Base-by-base conservation (phyloP, 768 basidiomycete species). In the Tephrocybe sp. region DNA sequence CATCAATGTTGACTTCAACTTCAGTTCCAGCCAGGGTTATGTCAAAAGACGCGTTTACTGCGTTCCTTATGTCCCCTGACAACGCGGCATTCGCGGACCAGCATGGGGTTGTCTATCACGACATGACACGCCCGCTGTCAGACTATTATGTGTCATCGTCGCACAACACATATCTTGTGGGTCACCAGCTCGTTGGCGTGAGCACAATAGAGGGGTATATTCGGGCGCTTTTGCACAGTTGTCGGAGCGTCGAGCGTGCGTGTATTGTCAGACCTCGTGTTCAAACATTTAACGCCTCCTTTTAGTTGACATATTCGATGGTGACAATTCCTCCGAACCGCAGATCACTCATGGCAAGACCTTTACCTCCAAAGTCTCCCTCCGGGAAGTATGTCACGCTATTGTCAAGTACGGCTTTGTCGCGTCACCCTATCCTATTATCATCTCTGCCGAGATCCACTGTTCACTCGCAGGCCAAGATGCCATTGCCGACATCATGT, bases 381-480 rank as follows among this genome's bases (percentile, higher is more conserved):
- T 91, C 1, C 84, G 92, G 15, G 88, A 90, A 54, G 84, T 94
- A 41, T 93, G 93, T 64, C 74, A 83, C 42, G 90, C 93, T 0
- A 92, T 98, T 64, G 78, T 79, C 44, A 92, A 93, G 63, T 98
- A 98, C 62, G 96, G 90, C 1, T 98, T 99, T 62, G 85, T 93
- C 40, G 84, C 90, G 0, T 96, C 93, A 2, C 90, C 93, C 0
- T 98, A 94, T 67, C 97, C 97, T 0, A 80, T 99, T 65, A 91
- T 99, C 70, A 90, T 99, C 48, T 96, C 93, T 3, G 92, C 94
- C n/a, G 97, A 99, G 72, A 81, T 97, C 4, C 96, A 98, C 62
- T 97, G 93, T 68, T 76, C 80, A 2, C 72, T 74, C 4, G 78
- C 81, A 33, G 77, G 82, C 56, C 76, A 84, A 51, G 76, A 79